These are phyloP conservation scores for Cadophora sp. DNA, from an alignment of 2,329 filamentous ascomycete genomes.

Conservation along the genomic window DNA sequence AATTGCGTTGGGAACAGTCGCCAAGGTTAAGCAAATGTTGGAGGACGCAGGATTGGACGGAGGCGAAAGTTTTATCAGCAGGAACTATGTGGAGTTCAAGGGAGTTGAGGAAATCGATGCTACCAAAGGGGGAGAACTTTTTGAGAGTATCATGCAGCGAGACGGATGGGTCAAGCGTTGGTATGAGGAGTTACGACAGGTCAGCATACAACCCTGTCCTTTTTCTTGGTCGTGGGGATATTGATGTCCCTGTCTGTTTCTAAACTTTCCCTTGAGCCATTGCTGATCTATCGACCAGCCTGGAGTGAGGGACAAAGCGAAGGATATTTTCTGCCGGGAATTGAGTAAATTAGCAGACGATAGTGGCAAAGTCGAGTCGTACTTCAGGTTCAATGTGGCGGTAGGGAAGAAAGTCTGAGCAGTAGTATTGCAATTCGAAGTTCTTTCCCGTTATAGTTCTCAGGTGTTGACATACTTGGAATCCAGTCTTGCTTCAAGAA, in stretches of 20 bases:
- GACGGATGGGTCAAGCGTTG: constrained; percentile 21
- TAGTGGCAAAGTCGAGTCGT: constrained; percentile 27
- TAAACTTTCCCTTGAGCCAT: background rate
- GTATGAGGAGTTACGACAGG: constrained; percentile 23
- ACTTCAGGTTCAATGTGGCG: constrained; percentile 30
- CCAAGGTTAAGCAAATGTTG: constrained; percentile 22
- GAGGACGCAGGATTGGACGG: constrained; percentile 29
- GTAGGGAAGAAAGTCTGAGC: constrained; percentile 26
- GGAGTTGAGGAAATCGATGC: constrained; percentile 8
- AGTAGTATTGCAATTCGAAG: background rate
- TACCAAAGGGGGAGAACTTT: constrained; percentile 22
- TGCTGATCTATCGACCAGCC: constrained; percentile 7
- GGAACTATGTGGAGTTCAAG: constrained; percentile 19
- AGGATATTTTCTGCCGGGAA: constrained; percentile 27
- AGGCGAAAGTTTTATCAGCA: constrained; percentile 24
- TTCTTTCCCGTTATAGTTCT: no score
- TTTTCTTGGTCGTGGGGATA: background rate
- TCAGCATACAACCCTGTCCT: background rate
- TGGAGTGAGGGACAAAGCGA: constrained; percentile 16
- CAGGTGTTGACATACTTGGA: background rate
- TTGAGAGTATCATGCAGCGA: constrained; percentile 20
- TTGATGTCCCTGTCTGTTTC: background rate
- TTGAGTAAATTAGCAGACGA: constrained; percentile 25
- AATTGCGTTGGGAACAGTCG: constrained; percentile 14
- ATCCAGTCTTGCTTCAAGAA: background rate